Conservation (phyloP, 2,329 filamentous ascomycete species). For the Aspergillus aculeatinus region DNA sequence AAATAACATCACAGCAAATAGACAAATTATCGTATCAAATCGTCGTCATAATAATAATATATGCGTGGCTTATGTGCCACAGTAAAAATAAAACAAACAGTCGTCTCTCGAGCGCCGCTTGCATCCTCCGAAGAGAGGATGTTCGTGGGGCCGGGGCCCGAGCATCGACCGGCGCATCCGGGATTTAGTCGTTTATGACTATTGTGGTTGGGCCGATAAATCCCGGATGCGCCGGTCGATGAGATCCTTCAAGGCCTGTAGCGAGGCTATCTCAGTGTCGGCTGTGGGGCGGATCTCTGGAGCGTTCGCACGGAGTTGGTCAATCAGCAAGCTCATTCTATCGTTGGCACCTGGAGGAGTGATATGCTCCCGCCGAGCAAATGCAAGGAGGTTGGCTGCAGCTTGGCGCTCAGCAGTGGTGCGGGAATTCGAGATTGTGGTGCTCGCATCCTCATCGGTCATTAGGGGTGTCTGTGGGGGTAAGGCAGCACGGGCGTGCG, state of each 20-base stretch:
- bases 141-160: background rate
- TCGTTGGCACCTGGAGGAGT: conserved; percentile 14
- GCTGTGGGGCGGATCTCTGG: conserved; percentile 27
- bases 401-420: conserved; percentile 33
- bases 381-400: conserved; percentile 32
- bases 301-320: conserved; percentile 30
- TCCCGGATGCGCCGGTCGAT: conserved; percentile 32
- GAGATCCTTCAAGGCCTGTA: conserved; percentile 31
- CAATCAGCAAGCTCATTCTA: conserved; percentile 31
- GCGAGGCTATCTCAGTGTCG: conserved; percentile 31
- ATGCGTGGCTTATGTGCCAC: background rate
- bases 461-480: conserved; percentile 23
- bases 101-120: background rate
- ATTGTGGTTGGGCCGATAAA: conserved; percentile 15
- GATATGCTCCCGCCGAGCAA: conserved; percentile 23
- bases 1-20: background rate
- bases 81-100: background rate
- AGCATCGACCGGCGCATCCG: background rate
- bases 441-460: conserved; percentile 19
- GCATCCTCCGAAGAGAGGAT: background rate
- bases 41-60: background rate
- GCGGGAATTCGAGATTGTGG: conserved; percentile 26
- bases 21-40: background rate
- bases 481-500: conserved; percentile 29
- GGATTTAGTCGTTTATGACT: background rate